Conservation (phyloP, 371 early-diverging fungal species). For the Saksenaea oblongispora region DNA sequence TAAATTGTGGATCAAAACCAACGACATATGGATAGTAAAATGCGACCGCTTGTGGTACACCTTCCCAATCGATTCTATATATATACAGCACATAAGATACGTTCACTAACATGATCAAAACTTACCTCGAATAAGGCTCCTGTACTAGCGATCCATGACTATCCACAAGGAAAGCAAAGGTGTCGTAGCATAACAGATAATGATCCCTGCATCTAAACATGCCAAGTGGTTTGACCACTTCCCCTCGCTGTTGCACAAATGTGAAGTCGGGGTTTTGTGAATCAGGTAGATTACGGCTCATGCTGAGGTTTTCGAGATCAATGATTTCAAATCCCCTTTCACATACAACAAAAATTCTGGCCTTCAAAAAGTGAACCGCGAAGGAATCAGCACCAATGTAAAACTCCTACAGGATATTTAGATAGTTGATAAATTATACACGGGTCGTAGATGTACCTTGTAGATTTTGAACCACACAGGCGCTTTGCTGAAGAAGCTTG, state of each 20-base stretch:
- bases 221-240: slow-evolving; percentile 67
- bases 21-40: slow-evolving; percentile 82
- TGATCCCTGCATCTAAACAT: slow-evolving; percentile 81
- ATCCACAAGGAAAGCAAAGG: slow-evolving; percentile 90
- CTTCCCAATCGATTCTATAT: slow-evolving; percentile 52
- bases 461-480: slow-evolving; percentile 50
- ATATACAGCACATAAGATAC: background rate
- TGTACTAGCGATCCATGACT: slow-evolving; percentile 36
- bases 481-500: slow-evolving; percentile 43
- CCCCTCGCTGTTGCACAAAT: slow-evolving; percentile 36
- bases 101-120: background rate
- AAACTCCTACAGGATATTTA: slow-evolving; percentile 55
- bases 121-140: slow-evolving; percentile 15
- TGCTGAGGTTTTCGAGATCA: slow-evolving; percentile 77
- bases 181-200: slow-evolving; percentile 90
- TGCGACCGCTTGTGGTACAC: slow-evolving; percentile 62
- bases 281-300: slow-evolving; percentile 48
- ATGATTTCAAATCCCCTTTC: slow-evolving; percentile 84
- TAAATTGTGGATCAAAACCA: slow-evolving; percentile 87
- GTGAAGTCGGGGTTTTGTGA: slow-evolving; percentile 34
- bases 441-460: slow-evolving; percentile 7
- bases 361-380: slow-evolving; percentile 72
- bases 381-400: slow-evolving; percentile 80
- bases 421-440: background rate
- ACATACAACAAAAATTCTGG: slow-evolving; percentile 78